Percentiles rank a stretch among this genome's conserved stretches.
Evolutionary conservation across 2,329 filamentous ascomycete species (phyloP).

Genomic region (Fusarium acutatum): DNA sequence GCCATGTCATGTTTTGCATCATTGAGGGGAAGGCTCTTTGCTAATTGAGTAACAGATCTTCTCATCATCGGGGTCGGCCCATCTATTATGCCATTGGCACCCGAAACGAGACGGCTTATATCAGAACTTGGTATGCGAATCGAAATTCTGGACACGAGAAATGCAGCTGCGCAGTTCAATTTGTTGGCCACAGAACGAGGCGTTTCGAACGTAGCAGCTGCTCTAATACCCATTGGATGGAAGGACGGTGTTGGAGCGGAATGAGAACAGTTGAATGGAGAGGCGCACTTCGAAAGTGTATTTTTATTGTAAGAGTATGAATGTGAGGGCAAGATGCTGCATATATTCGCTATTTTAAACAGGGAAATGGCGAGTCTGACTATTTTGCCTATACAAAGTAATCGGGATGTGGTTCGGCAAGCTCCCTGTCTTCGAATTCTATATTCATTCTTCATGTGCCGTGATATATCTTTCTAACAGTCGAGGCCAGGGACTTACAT

Average conservation of each 20-base stretch:
- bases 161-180: slow-evolving; percentile 95
- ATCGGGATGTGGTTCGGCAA: neutral
- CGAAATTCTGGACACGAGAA: slow-evolving; percentile 90
- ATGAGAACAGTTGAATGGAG: neutral
- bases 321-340: neutral
- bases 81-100: slow-evolving; percentile 78
- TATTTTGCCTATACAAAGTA: neutral
- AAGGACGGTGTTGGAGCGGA: slow-evolving; percentile 63
- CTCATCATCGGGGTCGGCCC: slow-evolving; percentile 88
- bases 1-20: neutral
- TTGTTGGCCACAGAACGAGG: slow-evolving; percentile 93
- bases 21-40: neutral
- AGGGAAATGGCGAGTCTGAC: neutral
- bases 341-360: neutral
- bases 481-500: neutral
- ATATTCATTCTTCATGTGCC: neutral
- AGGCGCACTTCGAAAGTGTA: neutral
- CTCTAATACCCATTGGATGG: slow-evolving; percentile 88
- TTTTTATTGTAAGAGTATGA: slow-evolving; percentile 12
- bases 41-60: slow-evolving; percentile 67
- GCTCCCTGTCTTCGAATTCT: neutral
- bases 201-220: slow-evolving; percentile 83
- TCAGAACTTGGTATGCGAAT: slow-evolving; percentile 82
- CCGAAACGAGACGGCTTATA: slow-evolving; percentile 75
- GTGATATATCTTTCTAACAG: neutral